Conservation (phyloP, 495 filamentous ascomycete genomes). For the Penicillium roqueforti region DNA sequence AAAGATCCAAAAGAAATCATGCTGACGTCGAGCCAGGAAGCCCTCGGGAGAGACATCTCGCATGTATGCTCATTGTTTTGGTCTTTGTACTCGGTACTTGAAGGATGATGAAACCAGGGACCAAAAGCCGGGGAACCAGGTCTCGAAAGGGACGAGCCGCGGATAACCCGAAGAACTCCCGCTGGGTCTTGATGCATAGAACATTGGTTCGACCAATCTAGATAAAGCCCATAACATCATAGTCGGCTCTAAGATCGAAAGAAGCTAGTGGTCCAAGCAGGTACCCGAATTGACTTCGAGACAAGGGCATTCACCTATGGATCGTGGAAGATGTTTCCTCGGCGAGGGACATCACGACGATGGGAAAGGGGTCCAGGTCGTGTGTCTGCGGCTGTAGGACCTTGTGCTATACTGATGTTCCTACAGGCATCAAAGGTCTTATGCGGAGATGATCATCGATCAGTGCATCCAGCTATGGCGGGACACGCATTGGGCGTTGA, state of each 20-base stretch:
- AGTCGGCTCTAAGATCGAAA: not conserved
- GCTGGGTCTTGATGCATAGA: constrained; percentile 27
- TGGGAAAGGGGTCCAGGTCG: not conserved
- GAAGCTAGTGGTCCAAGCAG: not conserved
- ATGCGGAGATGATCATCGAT: not conserved
- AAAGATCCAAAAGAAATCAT: constrained; percentile 24
- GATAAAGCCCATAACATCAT: constrained; percentile 37
- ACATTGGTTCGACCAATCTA: constrained; percentile 21
- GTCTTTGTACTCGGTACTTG: not conserved
- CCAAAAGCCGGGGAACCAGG: not conserved
- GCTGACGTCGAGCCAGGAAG: constrained; percentile 36
- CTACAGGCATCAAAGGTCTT: not conserved
- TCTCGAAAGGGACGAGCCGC: constrained; percentile 6
- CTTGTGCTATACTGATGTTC: not conserved
- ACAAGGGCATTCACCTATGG: not conserved
- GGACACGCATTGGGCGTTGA: not conserved
- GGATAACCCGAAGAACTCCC: constrained; percentile 11
- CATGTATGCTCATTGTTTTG: not conserved
- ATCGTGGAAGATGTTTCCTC: constrained; percentile 9
- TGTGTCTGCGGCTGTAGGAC: not conserved
- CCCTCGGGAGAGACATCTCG: constrained; percentile 1
- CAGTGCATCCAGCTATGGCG: not conserved
- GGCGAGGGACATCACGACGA: not conserved
- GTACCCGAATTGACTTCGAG: not conserved
- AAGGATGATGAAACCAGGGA: too few species aligned